These are phyloP conservation scores for Carex myosuroides DNA, from an alignment of 176 grass and related monocot species.

Conservation along the genomic window DNA sequence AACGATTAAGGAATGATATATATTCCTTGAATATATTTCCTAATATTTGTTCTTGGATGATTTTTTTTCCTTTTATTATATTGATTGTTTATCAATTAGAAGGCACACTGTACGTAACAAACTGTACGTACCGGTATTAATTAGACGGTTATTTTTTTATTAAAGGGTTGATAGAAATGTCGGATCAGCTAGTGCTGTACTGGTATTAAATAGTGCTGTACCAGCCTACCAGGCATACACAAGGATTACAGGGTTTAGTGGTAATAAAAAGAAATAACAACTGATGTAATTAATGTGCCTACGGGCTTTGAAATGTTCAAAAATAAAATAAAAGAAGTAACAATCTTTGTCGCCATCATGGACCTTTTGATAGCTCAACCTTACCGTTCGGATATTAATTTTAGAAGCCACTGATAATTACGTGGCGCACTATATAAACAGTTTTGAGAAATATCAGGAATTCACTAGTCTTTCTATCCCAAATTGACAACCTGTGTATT, in stretches of 20 bases:
- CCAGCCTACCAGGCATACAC: too few relatives aligned
- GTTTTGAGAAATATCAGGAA: neutral
- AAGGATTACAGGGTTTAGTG: too few relatives aligned
- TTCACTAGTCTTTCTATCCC: neutral
- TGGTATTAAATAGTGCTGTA: too few relatives aligned
- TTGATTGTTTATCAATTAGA: neutral
- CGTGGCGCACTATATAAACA: neutral
- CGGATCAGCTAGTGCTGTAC: too few relatives aligned
- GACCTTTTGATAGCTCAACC: neutral
- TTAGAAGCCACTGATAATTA: neutral
- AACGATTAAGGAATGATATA: neutral
- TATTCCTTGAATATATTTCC: neutral
- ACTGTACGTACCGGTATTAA: too few relatives aligned
- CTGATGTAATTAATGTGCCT: too few relatives aligned
- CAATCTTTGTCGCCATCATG: neutral
- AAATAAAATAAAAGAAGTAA: too few relatives aligned
- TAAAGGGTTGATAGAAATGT: too few relatives aligned
- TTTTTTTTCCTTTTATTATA: neutral
- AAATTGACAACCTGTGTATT: neutral
- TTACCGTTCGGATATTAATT: neutral
- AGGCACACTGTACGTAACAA: neutral
- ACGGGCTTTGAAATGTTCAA: too few relatives aligned
- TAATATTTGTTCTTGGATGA: neutral
- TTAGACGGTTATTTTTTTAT: too few relatives aligned
- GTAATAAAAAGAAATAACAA: too few relatives aligned